Evolutionary conservation across 495 filamentous ascomycete genomes (phyloP), one percentile per base, ranked within the genome.

Genomic region (Xylaria longipes): DNA sequence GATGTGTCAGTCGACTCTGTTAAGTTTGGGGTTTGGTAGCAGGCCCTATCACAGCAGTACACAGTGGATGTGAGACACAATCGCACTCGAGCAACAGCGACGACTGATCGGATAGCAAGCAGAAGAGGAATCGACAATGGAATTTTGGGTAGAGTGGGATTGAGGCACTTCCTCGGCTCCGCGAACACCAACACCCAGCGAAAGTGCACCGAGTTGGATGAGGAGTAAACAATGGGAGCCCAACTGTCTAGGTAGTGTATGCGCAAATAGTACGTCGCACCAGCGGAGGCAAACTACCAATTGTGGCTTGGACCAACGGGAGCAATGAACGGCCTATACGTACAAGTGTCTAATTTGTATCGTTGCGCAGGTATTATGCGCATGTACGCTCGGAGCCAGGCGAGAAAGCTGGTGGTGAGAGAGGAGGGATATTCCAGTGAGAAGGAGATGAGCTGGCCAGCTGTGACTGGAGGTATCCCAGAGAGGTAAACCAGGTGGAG

Each of bases 211-310:
- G 62, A 71, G 37, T 39, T 58, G 35, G 46, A 45, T 22, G 58
- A 56, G 37, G 33, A 65, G 61, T 57, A 65, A 65, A 60, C 61
- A 71, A 14, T 58, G 14, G 48, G 61, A 65, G 69, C 62, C 61
- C 61, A 58, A 71, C 66, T 15, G 33, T 33, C 31, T 31, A n/a
- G n/a, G n/a, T n/a, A 56, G 57, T 4, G 31, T 20, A 60, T 35
- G 58, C 58, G 69, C 69, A 71, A 50, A 66, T 39, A 41, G 41
- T 27, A 46, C 29, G 20, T 46, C 37, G 29, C 29, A 56, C 39
- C 52, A 71, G 20, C n/a, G 8, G 35, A 45, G 46, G 5, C 68
- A 20, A 22, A 37, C 39, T 27, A 9, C 37, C 62, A 64, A 60
- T 29, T 7, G 31, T 8, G 50, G 46, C 33, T 20, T 39, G 61